phyloP scores from a whole-genome alignment of 2,329 filamentous ascomycete species.

The Cladophialophora exuberans region DNA sequence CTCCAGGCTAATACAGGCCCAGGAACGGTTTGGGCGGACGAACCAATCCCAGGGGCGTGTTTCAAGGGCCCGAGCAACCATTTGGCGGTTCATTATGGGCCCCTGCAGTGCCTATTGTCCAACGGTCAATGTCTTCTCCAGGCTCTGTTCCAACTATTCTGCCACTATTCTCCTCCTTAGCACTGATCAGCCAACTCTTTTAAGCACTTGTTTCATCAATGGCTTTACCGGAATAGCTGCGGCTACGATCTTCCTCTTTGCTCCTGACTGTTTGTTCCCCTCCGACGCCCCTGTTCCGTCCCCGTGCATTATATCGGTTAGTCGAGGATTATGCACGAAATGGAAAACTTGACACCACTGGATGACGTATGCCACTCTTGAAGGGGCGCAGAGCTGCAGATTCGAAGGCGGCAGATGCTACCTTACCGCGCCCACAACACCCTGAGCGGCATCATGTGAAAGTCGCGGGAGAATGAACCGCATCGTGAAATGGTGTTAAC shows the following conservation, averaged over 20 bases:
- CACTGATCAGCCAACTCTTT: background rate
- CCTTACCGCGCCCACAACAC: background rate
- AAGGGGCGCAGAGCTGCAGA: background rate
- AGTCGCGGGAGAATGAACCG: background rate
- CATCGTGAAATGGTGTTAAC: background rate
- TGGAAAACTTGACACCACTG: background rate
- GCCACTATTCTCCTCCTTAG: background rate
- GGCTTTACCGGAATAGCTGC: no score
- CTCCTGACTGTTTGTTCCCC: no score
- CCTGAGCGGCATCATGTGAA: background rate
- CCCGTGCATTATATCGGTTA: constrained; percentile 11
- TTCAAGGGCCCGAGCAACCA: background rate
- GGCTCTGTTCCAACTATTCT: background rate
- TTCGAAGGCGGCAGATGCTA: no score
- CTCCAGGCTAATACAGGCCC: background rate
- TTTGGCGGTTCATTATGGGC: background rate
- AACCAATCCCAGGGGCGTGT: background rate
- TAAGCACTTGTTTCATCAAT: no score
- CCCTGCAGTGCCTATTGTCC: constrained; percentile 1
- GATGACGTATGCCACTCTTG: constrained; percentile 1
- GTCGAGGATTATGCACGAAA: background rate
- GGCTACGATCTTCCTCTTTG: no score
- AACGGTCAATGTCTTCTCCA: constrained; percentile 8
- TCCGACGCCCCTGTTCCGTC: constrained; percentile 4
- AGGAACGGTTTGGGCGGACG: background rate